Evolutionary conservation across 225 moss, liverwort and hornwort species (phyloP).

Genomic region (Takakia lepidozioides): DNA sequence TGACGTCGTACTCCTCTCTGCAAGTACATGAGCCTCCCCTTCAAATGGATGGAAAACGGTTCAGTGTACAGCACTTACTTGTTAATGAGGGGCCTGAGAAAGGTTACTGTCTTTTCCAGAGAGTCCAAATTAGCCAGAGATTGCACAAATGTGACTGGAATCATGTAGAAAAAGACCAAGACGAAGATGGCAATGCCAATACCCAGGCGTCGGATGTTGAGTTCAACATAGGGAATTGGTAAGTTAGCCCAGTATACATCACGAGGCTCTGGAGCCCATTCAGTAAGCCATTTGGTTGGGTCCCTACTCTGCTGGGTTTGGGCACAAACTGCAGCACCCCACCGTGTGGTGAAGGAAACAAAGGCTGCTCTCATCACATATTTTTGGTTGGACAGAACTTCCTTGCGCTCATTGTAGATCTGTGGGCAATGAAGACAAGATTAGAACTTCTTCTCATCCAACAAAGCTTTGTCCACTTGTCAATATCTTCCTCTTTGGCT

Average conservation of each 20-base stretch:
- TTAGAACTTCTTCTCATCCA: too few relatives aligned
- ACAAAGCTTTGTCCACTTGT: too few relatives aligned
- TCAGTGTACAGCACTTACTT: slow-evolving; percentile 30
- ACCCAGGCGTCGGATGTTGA: slow-evolving; percentile 52
- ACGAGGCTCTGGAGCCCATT: slow-evolving; percentile 87
- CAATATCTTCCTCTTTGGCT: too few relatives aligned
- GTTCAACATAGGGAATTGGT: slow-evolving; percentile 59
- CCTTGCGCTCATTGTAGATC: slow-evolving; percentile 48
- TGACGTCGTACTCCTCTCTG: too few relatives aligned
- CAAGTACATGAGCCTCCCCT: too few relatives aligned
- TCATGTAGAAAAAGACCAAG: slow-evolving; percentile 69
- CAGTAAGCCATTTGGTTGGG: slow-evolving; percentile 77
- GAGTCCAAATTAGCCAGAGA: slow-evolving; percentile 78
- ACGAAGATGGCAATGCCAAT: slow-evolving; percentile 38
- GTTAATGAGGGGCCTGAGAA: slow-evolving; percentile 52
- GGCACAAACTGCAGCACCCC: slow-evolving; percentile 96
- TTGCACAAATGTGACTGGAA: slow-evolving; percentile 83
- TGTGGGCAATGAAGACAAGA: too few relatives aligned
- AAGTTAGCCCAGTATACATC: slow-evolving; percentile 89
- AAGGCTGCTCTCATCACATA: slow-evolving; percentile 87
- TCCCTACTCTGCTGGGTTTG: slow-evolving; percentile 92
- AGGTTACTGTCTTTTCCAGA: slow-evolving; percentile 40
- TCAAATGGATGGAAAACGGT: background rate
- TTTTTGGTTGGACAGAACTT: slow-evolving; percentile 42
- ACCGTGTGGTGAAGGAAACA: slow-evolving; percentile 69